Evolutionary conservation across 75 land plant species (phyloP).

Genomic region (Azolla pinnata): DNA sequence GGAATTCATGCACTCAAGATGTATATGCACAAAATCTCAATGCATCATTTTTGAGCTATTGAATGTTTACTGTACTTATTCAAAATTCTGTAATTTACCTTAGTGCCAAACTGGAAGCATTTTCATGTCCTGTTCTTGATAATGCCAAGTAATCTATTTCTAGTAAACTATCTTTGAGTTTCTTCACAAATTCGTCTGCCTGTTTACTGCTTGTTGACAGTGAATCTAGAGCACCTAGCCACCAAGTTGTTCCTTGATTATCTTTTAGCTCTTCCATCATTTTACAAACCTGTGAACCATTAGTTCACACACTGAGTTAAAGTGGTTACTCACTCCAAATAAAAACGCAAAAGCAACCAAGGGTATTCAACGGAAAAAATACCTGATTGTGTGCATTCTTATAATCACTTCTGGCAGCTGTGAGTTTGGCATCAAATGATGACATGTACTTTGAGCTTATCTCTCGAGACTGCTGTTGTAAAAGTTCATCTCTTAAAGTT

Average conservation of each 20-base stretch:
- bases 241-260: constrained; percentile 43
- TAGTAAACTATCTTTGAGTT: constrained; percentile 48
- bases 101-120: constrained; percentile 40
- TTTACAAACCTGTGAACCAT: constrained; percentile 24
- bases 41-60: too few relatives aligned
- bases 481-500: constrained; percentile 26
- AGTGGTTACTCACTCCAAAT: too few relatives aligned
- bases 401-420: constrained; percentile 62
- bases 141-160: constrained; percentile 14
- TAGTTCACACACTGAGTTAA: too few relatives aligned
- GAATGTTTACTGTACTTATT: too few relatives aligned
- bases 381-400: constrained; percentile 56
- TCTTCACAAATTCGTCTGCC: constrained; percentile 44
- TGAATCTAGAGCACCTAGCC: constrained; percentile 64
- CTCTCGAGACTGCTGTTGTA: constrained; percentile 43
- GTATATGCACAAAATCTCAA: too few relatives aligned
- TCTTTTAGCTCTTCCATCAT: constrained; percentile 14
- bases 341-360: too few relatives aligned
- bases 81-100: too few relatives aligned
- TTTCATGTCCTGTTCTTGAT: constrained; percentile 20
- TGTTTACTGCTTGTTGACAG: constrained; percentile 16
- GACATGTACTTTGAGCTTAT: constrained; percentile 63
- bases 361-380: too few relatives aligned
- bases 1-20: too few relatives aligned
- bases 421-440: constrained; percentile 51